These are phyloP conservation scores for Coniochaeta sp. DNA, from an alignment of 2,329 filamentous ascomycete species.

Conservation along the genomic window DNA sequence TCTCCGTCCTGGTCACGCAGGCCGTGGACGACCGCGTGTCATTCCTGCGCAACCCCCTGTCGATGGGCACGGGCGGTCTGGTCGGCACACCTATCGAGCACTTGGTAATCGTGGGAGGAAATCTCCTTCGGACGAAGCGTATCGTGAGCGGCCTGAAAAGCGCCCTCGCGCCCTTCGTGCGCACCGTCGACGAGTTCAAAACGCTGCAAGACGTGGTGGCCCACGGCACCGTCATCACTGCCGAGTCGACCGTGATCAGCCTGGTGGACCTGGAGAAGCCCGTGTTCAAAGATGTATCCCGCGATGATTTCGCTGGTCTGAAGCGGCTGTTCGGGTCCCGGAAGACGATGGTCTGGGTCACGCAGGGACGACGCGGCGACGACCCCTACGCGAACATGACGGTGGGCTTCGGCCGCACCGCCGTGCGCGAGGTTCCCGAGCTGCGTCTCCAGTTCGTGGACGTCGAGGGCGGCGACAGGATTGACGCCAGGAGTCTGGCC, in stretches of 20 bases:
- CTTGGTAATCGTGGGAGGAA: too few species aligned
- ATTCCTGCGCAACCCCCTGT: constrained; percentile 12
- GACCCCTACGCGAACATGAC: background rate
- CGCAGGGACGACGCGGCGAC: background rate
- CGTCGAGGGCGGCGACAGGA: too few species aligned
- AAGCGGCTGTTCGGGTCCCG: background rate
- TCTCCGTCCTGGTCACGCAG: constrained; percentile 13
- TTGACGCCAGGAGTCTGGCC: too few species aligned
- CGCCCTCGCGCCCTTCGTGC: too few species aligned
- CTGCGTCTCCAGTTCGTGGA: too few species aligned
- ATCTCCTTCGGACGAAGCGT: too few species aligned
- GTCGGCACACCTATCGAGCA: too few species aligned
- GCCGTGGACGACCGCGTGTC: constrained; percentile 14
- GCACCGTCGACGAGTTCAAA: too few species aligned
- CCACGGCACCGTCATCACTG: too few species aligned
- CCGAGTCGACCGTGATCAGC: background rate
- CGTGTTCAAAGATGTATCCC: background rate
- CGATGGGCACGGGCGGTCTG: too few species aligned
- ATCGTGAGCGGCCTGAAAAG: too few species aligned
- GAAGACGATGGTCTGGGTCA: background rate
- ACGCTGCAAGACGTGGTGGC: too few species aligned
- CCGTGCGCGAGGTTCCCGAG: background rate
- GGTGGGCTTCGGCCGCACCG: background rate
- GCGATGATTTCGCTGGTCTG: background rate
- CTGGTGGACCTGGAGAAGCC: background rate